Evolutionary conservation across 108 stramenopile genomes (phyloP), one percentile per base, ranked within the genome.

Genomic region (Phaeodactylum tricornutum): DNA sequence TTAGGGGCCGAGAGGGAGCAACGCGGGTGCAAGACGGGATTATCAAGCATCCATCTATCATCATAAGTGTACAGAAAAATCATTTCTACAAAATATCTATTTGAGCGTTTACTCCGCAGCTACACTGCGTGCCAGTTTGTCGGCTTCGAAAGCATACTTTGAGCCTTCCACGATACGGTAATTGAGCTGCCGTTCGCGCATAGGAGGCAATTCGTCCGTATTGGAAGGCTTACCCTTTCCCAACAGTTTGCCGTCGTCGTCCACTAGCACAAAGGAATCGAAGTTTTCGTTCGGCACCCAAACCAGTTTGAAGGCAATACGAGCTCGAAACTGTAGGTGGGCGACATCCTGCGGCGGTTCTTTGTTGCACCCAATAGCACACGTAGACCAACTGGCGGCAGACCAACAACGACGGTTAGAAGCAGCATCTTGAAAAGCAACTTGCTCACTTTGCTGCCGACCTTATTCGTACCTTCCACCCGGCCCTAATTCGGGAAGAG

Each of bases 321-420:
- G 44, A 4, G 88, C 74, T 38, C 67, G 72, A 43, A 94, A 94
- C 36, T 94, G 93, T 41, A 94, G 53, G 49, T 91, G 88, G 1
- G 93, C 93, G 12, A 94, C 93, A 62, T 94, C 93, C 36, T 66
- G 74, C 12, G 93, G 88, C 12, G 92, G 92, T 51, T 81, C 67
- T 16, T 67, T 53, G 55, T 81, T 63, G 51, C 79, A 88, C 11
- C 92, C 92, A 15, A 74, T 64, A 12, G 78, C 80, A 55, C 92
- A 93, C 0, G 92, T 93, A 15, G 75, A 72, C 92, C 92, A 93
- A 19, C 64, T 67, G 25, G 4, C 5, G 14, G 16, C 6, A 5
- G 21, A 41, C 14, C n/a, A n/a, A 41, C 39, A 5, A 41, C 16
- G 39, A 41, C 39, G 39, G 4, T 5, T 11, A 41, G 16, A 14